These are phyloP conservation scores for Phytophthora melonis DNA, from an alignment of 352 stramenopile species.

Conservation along the genomic window DNA sequence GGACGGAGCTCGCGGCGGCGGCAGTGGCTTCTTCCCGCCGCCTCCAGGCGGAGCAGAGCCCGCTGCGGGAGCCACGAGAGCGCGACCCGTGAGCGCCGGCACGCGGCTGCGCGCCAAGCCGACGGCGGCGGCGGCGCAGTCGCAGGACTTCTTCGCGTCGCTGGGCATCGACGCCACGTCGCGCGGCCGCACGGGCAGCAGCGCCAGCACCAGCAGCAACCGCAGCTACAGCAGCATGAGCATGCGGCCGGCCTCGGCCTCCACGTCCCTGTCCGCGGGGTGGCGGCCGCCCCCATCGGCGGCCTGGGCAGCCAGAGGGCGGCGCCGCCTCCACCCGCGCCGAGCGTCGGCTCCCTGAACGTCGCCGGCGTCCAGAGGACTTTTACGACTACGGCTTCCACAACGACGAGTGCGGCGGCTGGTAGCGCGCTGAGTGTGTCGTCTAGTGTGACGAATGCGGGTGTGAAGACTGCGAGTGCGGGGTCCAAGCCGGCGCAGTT, in stretches of 20 bases:
- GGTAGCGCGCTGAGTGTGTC: neutral
- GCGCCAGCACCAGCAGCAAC: constrained; percentile 43
- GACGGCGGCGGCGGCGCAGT: constrained; percentile 17
- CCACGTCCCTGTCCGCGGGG: constrained; percentile 17
- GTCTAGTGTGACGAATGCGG: neutral
- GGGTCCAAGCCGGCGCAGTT: constrained; percentile 51
- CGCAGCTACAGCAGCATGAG: constrained; percentile 46
- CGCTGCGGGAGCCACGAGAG: constrained; percentile 24
- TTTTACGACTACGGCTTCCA: neutral
- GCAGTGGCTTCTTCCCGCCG: constrained; percentile 36
- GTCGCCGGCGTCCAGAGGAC: constrained; percentile 17
- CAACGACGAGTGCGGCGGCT: constrained; percentile 3
- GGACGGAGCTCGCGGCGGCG: constrained; percentile 34
- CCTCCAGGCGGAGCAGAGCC: neutral
- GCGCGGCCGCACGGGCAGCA: constrained; percentile 24
- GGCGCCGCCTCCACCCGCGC: constrained; percentile 1
- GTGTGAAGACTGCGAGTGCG: neutral
- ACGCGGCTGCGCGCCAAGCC: constrained; percentile 74
- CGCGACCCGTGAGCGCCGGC: constrained; percentile 60
- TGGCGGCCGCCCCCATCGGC: constrained; percentile 38
- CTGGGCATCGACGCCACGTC: constrained; percentile 51
- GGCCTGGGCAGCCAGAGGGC: constrained; percentile 29
- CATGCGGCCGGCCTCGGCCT: constrained; percentile 19
- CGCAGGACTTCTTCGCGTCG: constrained; percentile 65
- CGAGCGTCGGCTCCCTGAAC: constrained; percentile 18